phyloP scores from a whole-genome alignment of 1,284 basidiomycete genomes.

The Ganoderma sinense region DNA sequence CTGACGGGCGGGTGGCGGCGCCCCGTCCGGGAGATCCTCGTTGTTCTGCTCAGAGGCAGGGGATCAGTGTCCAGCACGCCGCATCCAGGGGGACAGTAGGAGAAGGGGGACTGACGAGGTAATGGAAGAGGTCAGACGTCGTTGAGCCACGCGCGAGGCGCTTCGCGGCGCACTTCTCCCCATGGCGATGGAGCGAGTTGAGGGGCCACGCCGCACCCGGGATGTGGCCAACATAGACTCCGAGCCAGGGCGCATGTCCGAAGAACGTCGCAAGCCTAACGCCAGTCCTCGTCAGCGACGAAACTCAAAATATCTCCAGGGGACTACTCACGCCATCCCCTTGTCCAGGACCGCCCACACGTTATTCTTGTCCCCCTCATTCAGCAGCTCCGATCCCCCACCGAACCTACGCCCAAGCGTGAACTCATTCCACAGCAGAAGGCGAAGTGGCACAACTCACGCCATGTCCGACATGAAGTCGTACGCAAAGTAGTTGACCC shows the following conservation, averaged over 20 bases:
- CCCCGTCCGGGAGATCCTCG: conserved; percentile 29
- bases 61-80: background rate
- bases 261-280: conserved; percentile 18
- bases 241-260: conserved; percentile 31
- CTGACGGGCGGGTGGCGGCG: conserved; percentile 22
- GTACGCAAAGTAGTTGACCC: conserved; percentile 56
- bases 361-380: conserved; percentile 27
- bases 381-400: conserved; percentile 32
- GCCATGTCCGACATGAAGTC: conserved; percentile 41
- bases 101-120: conserved; percentile 18
- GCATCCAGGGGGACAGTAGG: background rate
- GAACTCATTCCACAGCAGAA: background rate
- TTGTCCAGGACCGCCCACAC: conserved; percentile 22
- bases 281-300: background rate
- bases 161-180: conserved; percentile 13
- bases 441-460: conserved; percentile 23
- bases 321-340: conserved; percentile 24
- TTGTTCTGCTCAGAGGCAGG: conserved; percentile 22
- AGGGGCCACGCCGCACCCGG: conserved; percentile 20
- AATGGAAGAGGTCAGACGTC: conserved; percentile 34
- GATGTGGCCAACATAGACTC: conserved; percentile 16
- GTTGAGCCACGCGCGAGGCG: conserved; percentile 20
- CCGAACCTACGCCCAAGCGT: conserved; percentile 28
- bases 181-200: conserved; percentile 11
- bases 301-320: too few relatives aligned